Evolutionary conservation across 139 green algal genomes (phyloP).

Genomic region (Haematococcus lacustris): DNA sequence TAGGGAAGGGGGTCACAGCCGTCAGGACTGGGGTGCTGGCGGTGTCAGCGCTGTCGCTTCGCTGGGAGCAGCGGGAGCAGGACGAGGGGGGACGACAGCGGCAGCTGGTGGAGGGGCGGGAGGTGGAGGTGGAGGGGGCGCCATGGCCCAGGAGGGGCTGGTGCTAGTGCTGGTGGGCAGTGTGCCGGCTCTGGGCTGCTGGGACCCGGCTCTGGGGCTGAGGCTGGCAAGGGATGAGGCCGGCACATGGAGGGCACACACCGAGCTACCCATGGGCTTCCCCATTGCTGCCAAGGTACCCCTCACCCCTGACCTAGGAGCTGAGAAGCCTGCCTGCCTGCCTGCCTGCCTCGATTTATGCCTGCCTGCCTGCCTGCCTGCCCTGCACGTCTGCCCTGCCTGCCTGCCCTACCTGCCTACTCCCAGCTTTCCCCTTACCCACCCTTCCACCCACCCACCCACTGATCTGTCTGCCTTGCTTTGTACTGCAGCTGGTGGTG

Average conservation of each 20-base stretch:
- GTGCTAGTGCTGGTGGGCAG: constrained; percentile 21
- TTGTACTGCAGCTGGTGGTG: constrained; percentile 15
- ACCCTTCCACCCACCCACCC: too few relatives aligned
- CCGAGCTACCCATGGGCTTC: constrained; percentile 21
- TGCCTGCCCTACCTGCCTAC: too few relatives aligned
- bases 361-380: neutral
- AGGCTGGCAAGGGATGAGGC: constrained; percentile 13
- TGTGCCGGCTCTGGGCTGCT: constrained; percentile 13
- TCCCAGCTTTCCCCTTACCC: too few relatives aligned
- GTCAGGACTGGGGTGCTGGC: too few relatives aligned
- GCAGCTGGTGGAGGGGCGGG: too few relatives aligned
- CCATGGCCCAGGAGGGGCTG: constrained; percentile 9
- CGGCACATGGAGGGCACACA: constrained; percentile 4
- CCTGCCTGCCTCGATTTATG: neutral
- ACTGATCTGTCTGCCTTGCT: neutral
- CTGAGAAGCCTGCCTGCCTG: neutral
- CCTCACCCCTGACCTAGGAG: neutral
- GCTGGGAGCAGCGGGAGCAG: too few relatives aligned
- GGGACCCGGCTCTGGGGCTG: constrained; percentile 16
- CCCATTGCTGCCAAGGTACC: constrained; percentile 21
- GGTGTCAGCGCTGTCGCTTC: too few relatives aligned
- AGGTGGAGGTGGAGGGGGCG: neutral
- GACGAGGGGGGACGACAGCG: too few relatives aligned
- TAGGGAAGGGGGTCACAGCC: too few relatives aligned
- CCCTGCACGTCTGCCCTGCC: too few relatives aligned